Percentiles rank a stretch among this genome's conserved stretches.
Evolutionary conservation across 257 asterid genomes (phyloP).

Genomic region (Gentiana dahurica): DNA sequence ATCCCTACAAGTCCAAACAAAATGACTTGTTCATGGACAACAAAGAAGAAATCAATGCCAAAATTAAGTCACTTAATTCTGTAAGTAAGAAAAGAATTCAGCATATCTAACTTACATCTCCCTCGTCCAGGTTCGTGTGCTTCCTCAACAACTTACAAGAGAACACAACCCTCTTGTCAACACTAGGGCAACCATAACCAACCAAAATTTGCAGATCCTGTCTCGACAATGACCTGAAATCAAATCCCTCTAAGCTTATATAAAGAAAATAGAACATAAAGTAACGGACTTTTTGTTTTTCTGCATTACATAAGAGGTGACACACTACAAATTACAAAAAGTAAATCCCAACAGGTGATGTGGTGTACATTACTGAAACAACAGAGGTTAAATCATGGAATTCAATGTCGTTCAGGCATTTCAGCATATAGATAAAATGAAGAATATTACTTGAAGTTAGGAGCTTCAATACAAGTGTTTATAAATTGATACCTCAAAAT

Average conservation of each 20-base stretch:
- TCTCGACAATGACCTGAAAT: conserved; percentile 84
- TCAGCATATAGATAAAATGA: too few relatives aligned
- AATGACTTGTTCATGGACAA: too few relatives aligned
- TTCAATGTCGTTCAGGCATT: too few relatives aligned
- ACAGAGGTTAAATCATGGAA: too few relatives aligned
- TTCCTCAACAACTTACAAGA: conserved; percentile 81
- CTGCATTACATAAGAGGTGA: background rate
- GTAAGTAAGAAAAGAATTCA: too few relatives aligned
- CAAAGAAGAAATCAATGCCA: too few relatives aligned
- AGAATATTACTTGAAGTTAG: too few relatives aligned
- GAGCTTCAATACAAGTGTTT: too few relatives aligned
- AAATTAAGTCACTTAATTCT: too few relatives aligned
- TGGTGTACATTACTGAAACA: too few relatives aligned
- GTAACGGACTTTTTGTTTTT: background rate
- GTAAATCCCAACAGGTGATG: too few relatives aligned
- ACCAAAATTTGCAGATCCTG: conserved; percentile 88
- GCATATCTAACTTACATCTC: conserved; percentile 66
- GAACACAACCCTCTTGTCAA: conserved; percentile 64
- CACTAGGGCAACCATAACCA: conserved; percentile 91
- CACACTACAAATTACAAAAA: background rate
- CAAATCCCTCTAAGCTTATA: conserved; percentile 14
- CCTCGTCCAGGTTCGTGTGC: conserved; percentile 79
- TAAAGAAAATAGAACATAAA: conserved; percentile 2
- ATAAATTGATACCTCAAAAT: conserved; percentile 45
- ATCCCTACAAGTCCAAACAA: too few relatives aligned